Evolutionary conservation across 164 flowering plant species (phyloP).

Genomic region (Aristolochia contorta): DNA sequence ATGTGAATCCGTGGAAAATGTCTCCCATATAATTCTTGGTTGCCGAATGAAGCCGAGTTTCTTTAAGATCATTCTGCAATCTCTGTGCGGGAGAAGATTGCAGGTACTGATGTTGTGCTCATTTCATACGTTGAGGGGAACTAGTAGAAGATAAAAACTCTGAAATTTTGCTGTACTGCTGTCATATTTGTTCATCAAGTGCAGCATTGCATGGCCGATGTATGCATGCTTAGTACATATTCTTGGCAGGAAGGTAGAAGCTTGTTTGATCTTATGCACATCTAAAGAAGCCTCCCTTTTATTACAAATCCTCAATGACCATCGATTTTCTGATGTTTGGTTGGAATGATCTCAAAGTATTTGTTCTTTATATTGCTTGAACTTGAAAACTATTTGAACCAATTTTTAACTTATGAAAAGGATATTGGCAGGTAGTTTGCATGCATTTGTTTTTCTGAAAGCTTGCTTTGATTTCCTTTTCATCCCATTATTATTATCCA

Average conservation of each 20-base stretch:
- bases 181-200: background rate
- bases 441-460: background rate
- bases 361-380: too few relatives aligned
- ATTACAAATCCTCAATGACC: background rate
- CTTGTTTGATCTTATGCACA: background rate
- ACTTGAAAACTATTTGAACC: too few relatives aligned
- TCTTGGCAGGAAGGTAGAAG: background rate
- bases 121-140: background rate
- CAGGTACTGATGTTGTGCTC: slow-evolving; percentile 21
- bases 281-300: background rate
- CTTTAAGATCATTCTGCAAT: slow-evolving; percentile 22
- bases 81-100: slow-evolving; percentile 12
- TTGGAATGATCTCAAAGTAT: too few relatives aligned
- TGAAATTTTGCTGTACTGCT: background rate
- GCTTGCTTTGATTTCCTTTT: background rate
- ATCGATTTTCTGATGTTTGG: too few relatives aligned
- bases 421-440: background rate
- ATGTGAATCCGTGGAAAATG: slow-evolving; percentile 17
- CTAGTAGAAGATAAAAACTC: background rate
- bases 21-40: slow-evolving; percentile 13
- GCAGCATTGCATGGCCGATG: too few relatives aligned
- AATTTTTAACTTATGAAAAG: background rate
- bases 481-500: background rate
- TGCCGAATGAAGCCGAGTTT: slow-evolving; percentile 30
- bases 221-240: too few relatives aligned